These are phyloP conservation scores for Polychaeton citri DNA, from an alignment of 2,329 filamentous ascomycete genomes.

Conservation along the genomic window DNA sequence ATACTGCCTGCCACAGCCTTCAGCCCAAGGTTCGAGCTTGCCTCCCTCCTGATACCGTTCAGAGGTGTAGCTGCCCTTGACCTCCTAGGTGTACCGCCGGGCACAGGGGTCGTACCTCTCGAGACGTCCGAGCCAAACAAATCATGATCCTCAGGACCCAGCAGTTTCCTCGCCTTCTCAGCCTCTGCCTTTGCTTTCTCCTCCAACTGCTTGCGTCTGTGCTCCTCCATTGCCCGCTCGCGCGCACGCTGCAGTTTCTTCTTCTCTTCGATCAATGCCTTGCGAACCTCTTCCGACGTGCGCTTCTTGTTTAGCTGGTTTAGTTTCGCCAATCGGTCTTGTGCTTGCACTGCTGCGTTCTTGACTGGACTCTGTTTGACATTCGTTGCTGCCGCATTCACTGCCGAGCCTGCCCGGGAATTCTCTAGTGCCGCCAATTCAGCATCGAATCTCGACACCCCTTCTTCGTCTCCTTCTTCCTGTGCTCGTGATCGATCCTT, in stretches of 20 bases:
- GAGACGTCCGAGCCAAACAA: conserved; percentile 32
- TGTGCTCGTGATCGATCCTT: conserved; percentile 55
- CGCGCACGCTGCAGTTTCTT: conserved; percentile 25
- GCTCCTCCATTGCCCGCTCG: conserved; percentile 43
- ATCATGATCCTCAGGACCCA: conserved; percentile 25
- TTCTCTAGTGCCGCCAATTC: conserved; percentile 47
- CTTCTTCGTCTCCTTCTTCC: conserved; percentile 48
- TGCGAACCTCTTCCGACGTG: conserved; percentile 82
- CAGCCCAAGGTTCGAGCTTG: conserved; percentile 6
- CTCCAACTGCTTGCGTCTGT: conserved; percentile 31
- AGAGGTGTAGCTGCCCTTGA: conserved; percentile 35
- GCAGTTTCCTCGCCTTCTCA: conserved; percentile 14
- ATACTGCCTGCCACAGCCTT: conserved; percentile 35
- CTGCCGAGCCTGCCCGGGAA: conserved; percentile 39
- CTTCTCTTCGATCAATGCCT: conserved; percentile 70
- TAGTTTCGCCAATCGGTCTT: conserved; percentile 69
- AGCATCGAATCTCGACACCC: conserved; percentile 33
- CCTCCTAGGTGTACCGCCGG: neutral
- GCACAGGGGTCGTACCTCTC: conserved; percentile 22
- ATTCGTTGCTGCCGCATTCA: conserved; percentile 17
- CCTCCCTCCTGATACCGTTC: conserved; percentile 30
- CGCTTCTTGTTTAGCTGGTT: conserved; percentile 74
- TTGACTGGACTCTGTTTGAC: conserved; percentile 9
- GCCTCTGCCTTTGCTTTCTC: conserved; percentile 3
- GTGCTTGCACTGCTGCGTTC: conserved; percentile 35